Conservation (phyloP, 2,329 filamentous ascomycete species). For the Coniochaeta ligniaria region DNA sequence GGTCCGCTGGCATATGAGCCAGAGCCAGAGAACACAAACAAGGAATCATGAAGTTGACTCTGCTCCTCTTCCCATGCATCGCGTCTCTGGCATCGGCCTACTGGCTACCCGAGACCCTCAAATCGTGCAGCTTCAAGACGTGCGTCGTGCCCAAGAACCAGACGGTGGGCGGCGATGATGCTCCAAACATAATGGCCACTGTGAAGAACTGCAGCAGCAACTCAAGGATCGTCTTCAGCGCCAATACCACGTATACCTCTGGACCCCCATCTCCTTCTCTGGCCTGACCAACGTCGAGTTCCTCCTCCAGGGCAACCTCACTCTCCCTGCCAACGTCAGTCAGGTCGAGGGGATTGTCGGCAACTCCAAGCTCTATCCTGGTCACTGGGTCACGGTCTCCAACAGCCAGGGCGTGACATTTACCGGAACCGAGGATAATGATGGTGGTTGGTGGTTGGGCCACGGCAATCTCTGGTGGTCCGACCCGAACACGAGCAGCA, state of each 20-base stretch:
- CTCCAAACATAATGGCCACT: slow-evolving; percentile 7
- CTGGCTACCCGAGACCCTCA: slow-evolving; percentile 9
- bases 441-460: slow-evolving; percentile 13
- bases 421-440: slow-evolving; percentile 10
- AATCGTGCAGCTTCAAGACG: slow-evolving; percentile 5
- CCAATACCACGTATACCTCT: slow-evolving; percentile 10
- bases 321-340: slow-evolving; percentile 11
- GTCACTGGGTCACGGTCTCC: slow-evolving; percentile 13
- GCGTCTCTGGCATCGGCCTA: slow-evolving; percentile 5
- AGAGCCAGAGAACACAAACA: background rate
- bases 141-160: slow-evolving; percentile 11
- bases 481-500: slow-evolving; percentile 8
- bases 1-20: background rate
- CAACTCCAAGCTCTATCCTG: slow-evolving; percentile 12
- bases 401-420: slow-evolving; percentile 7
- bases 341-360: slow-evolving; percentile 10
- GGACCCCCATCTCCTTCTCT: slow-evolving; percentile 12
- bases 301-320: slow-evolving; percentile 11
- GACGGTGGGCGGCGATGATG: slow-evolving; percentile 8
- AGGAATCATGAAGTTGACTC: background rate
- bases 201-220: slow-evolving; percentile 8
- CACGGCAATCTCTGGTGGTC: slow-evolving; percentile 15
- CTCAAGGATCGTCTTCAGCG: slow-evolving; percentile 10
- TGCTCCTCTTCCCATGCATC: background rate
- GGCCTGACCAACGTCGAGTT: slow-evolving; percentile 12